phyloP scores from a whole-genome alignment of 225 moss, liverwort and hornwort species.

The Sphagnum tenellum region DNA sequence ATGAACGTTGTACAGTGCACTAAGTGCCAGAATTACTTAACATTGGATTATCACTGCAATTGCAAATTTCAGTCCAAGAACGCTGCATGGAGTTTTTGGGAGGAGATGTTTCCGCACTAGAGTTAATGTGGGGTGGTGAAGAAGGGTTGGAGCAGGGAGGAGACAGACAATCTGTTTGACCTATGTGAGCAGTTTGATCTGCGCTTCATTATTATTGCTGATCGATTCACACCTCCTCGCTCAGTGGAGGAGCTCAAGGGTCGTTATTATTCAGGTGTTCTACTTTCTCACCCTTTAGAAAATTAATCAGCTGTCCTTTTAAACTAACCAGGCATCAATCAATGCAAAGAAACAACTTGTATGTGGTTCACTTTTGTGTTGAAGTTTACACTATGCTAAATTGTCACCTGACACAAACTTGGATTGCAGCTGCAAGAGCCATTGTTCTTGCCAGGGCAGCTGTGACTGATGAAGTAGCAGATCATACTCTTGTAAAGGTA shows the following conservation, averaged over 20 bases:
- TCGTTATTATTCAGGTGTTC: conserved; percentile 58
- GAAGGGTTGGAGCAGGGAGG: conserved; percentile 78
- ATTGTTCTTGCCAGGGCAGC: conserved; percentile 63
- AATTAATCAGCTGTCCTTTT: background rate
- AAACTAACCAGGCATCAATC: background rate
- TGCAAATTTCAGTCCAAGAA: too few species aligned
- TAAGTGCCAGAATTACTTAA: background rate
- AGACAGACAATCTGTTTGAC: conserved; percentile 72
- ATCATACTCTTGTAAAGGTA: conserved; percentile 88
- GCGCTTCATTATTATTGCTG: conserved; percentile 70
- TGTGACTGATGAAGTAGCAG: conserved; percentile 59
- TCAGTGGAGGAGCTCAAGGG: conserved; percentile 72
- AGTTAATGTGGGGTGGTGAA: conserved; percentile 6
- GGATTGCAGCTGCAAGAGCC: conserved; percentile 62
- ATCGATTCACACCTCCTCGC: conserved; percentile 60
- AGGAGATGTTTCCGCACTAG: background rate
- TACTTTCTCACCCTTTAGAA: background rate
- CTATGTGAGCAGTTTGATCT: conserved; percentile 82
- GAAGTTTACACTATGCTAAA: background rate
- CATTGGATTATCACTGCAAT: too few species aligned
- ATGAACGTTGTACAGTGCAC: background rate
- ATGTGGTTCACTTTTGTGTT: background rate
- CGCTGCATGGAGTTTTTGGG: too few species aligned
- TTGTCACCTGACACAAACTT: too few species aligned
- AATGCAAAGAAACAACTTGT: background rate